Base-by-base conservation (phyloP, 441 rosid genomes). In the Lepidium campestre region DNA sequence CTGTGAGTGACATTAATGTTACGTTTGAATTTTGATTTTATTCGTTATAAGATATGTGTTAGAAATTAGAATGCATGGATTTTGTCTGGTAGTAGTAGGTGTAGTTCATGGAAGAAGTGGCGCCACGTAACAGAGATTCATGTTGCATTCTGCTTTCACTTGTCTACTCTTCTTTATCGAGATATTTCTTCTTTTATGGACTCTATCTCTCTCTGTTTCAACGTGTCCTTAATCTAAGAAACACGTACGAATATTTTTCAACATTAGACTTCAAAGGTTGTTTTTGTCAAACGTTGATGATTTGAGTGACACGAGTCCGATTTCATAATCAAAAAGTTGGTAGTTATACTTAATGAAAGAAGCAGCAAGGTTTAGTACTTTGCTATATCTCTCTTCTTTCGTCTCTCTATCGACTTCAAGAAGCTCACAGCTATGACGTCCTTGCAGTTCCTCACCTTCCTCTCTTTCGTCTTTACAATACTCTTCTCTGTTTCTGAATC, bases 1-100 rank as follows among this genome's bases (percentile, higher is more conserved):
- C 2, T 7, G 34, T 29, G 34, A 29, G 34, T 29, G 10, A 7
- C 32, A 29, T 29, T 7, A 29, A 29, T 29, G 34, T 7, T 29
- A 7, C 34, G 32, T 29, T 29, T 14, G 9, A 22, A 3, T 7
- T 52, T 69, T 57, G n/a, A 25, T 13, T 49, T n/a, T 7, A n/a
- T 7, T 3, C 27, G 11, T 25, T 49, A 20, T 5, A 50, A 7
- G 18, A 35, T 10, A 58, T 27, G 48, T 45, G 53, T 39, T 49
- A 58, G 48, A 36, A 57, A 56, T 0, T 32, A 18, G 17, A 34
- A 60, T 64, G 76, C 76, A 72, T 72, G 71, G 25, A 23, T 0
- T 25, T 62, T 35, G 64, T 46, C 49, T 36, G 50, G 19, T 36
- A 45, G 75, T 70, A 34, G 54, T 41, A 72, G 70, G 76, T 72